phyloP scores from a whole-genome alignment of 495 filamentous ascomycete species.

The Neurospora tetraspora region DNA sequence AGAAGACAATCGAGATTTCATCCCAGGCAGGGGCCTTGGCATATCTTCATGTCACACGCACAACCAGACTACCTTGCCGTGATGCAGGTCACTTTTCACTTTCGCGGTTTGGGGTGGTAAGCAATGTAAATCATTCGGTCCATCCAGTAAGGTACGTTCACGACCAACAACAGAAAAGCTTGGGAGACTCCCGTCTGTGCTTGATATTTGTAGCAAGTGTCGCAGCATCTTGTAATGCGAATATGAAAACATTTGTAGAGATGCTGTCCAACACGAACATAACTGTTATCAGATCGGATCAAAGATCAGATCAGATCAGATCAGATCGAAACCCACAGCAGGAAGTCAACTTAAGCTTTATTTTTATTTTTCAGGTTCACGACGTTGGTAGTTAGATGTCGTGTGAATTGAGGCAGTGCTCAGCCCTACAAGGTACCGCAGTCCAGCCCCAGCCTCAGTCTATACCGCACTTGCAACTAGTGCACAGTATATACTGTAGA shows the following conservation, averaged over 20 bases:
- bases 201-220: not conserved
- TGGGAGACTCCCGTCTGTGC: too few relatives aligned
- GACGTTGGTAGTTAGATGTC: not conserved
- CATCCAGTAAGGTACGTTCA: not conserved
- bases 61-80: not conserved
- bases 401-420: not conserved
- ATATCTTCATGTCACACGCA: not conserved
- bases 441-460: not conserved
- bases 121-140: not conserved
- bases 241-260: not conserved
- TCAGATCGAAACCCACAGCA: not conserved
- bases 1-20: not conserved
- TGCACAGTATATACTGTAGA: not conserved
- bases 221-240: not conserved
- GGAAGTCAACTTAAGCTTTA: not conserved
- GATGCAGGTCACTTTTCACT: not conserved
- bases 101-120: not conserved
- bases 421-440: not conserved
- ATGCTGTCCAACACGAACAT: not conserved
- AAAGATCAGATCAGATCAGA: not conserved
- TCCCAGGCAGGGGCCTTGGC: not conserved
- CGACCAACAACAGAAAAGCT: not conserved
- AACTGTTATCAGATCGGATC: not conserved
- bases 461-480: too few relatives aligned
- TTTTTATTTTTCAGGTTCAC: not conserved